A percentile compares a stretch with the other conserved stretches of the same genome.
Evolutionary conservation across 169 alveolate genomes (phyloP).

Genomic region (Plasmodium falciparum): DNA sequence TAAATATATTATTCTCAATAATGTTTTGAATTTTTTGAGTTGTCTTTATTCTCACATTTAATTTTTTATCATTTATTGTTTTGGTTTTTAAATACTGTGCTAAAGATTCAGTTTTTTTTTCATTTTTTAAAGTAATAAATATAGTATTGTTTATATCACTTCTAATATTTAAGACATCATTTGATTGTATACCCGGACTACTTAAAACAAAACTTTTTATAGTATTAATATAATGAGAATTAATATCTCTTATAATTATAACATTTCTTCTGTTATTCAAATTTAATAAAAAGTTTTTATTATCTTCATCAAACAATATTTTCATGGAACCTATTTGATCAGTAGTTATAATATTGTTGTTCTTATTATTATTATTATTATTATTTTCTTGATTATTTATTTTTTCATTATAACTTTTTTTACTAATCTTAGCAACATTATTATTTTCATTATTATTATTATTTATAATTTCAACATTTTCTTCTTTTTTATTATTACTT

Average conservation of each 20-base stretch:
- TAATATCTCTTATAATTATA: constrained; percentile 61
- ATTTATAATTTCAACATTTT: neutral
- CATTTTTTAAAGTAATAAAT: constrained; percentile 70
- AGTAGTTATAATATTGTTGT: neutral
- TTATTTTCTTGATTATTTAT: neutral
- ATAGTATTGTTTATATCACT: constrained; percentile 74
- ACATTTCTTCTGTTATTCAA: constrained; percentile 63
- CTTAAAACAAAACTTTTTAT: constrained; percentile 46
- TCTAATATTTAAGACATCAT: constrained; percentile 46
- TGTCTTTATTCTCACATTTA: constrained; percentile 73
- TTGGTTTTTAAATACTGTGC: constrained; percentile 72
- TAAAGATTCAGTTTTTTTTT: constrained; percentile 55
- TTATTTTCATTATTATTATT: neutral
- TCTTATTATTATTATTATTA: neutral
- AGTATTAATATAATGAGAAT: constrained; percentile 49
- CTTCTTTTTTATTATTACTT: neutral
- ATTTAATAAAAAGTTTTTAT: constrained; percentile 59
- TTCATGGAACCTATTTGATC: neutral
- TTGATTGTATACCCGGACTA: constrained; percentile 40
- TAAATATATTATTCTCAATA: constrained; percentile 67
- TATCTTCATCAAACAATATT: constrained; percentile 46
- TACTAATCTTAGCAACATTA: neutral
- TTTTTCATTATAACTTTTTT: neutral
- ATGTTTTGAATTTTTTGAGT: constrained; percentile 63
- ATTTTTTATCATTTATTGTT: constrained; percentile 51